Percentiles rank a stretch among this genome's conserved stretches.
phyloP scores from a whole-genome alignment of 2,329 filamentous ascomycete species.

The Talaromyces sp. region DNA sequence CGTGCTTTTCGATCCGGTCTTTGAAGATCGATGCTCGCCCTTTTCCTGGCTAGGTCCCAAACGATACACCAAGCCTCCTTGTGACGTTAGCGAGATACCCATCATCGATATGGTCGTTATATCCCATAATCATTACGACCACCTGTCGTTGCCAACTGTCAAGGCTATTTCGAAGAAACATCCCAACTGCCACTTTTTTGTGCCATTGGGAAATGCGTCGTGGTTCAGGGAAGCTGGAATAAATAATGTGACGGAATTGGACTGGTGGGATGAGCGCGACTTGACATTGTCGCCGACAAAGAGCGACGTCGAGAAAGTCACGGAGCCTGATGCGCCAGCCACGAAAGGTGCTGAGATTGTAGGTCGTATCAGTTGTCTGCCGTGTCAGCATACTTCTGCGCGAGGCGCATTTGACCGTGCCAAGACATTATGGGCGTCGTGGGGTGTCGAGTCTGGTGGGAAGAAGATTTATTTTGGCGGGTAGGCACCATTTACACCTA shows the following conservation, averaged over 20 bases:
- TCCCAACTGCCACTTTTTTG: constrained; percentile 82
- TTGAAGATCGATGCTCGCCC: constrained; percentile 81
- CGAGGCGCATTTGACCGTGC: constrained; percentile 66
- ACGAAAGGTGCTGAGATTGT: constrained; percentile 51
- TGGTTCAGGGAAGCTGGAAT: constrained; percentile 77
- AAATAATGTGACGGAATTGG: constrained; percentile 76
- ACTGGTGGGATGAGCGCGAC: constrained; percentile 89
- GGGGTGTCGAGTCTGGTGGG: constrained; percentile 70
- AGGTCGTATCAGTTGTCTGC: constrained; percentile 73
- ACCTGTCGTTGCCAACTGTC: constrained; percentile 74
- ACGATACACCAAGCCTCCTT: constrained; percentile 74
- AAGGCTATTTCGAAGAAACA: constrained; percentile 66
- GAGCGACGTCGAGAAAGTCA: constrained; percentile 24
- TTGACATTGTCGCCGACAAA: constrained; percentile 56
- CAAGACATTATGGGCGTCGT: constrained; percentile 82
- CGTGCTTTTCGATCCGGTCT: constrained; percentile 90
- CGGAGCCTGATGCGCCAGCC: constrained; percentile 11
- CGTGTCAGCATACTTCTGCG: constrained; percentile 77
- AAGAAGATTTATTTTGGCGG: constrained; percentile 81
- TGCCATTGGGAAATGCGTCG: constrained; percentile 73
- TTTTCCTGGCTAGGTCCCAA: constrained; percentile 68
- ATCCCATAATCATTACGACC: constrained; percentile 90
- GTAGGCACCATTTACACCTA: constrained; percentile 33
- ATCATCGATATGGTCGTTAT: constrained; percentile 61
- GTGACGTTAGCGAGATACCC: constrained; percentile 73